Evolutionary conservation across 1,139 yeast species (phyloP).

Genomic region (Suzukiozyma palmioleophila): DNA sequence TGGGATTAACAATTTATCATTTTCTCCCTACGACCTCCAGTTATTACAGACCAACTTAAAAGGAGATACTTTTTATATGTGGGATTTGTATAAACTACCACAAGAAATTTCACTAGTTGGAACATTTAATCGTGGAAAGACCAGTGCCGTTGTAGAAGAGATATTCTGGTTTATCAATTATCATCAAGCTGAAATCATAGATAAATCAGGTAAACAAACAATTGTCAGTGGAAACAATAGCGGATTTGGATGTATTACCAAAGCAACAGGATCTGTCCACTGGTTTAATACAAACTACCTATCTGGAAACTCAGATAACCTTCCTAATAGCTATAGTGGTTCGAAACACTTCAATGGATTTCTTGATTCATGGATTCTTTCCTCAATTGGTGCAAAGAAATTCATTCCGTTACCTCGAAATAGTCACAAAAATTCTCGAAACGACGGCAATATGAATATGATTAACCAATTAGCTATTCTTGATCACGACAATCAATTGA

Average conservation of each 20-base stretch:
- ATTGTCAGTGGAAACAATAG: constrained; percentile 25
- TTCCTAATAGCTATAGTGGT: constrained; percentile 17
- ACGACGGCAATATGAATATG: constrained; percentile 2
- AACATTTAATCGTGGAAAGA: constrained; percentile 60
- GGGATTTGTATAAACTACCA: constrained; percentile 59
- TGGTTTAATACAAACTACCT: constrained; percentile 50
- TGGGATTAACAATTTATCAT: constrained; percentile 56
- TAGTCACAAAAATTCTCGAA: constrained; percentile 12
- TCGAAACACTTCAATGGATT: constrained; percentile 15
- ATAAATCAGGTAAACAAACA: constrained; percentile 9
- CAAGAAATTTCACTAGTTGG: constrained; percentile 52
- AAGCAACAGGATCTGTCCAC: constrained; percentile 57
- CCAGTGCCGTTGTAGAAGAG: constrained; percentile 50
- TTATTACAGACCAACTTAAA: constrained; percentile 53
- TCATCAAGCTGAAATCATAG: constrained; percentile 10
- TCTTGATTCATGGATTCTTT: constrained; percentile 39
- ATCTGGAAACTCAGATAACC: constrained; percentile 26
- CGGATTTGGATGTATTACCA: constrained; percentile 54
- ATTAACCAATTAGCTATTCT: constrained; percentile 35
- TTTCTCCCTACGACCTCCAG: constrained; percentile 61
- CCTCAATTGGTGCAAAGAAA: constrained; percentile 28
- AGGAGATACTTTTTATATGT: constrained; percentile 61
- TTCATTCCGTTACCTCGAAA: constrained; percentile 29
- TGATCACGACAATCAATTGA: constrained; percentile 33
- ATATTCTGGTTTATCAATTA: constrained; percentile 50